A percentile compares a stretch with the other conserved stretches of the same genome.
Evolutionary conservation across 164 flowering plant genomes (phyloP).

Genomic region (Houttuynia cordata): DNA sequence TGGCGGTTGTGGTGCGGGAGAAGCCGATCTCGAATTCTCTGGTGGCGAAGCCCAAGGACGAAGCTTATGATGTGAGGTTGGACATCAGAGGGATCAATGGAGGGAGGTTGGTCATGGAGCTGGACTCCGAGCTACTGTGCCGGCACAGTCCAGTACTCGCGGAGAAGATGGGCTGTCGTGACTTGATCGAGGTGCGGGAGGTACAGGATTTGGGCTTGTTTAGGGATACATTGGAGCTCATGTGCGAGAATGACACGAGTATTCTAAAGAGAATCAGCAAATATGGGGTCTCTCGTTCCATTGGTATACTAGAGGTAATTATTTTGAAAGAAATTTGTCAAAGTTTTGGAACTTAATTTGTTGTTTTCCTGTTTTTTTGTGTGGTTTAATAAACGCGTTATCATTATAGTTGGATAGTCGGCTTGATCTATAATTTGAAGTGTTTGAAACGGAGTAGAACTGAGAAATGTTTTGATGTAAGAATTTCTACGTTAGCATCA

Average conservation of each 20-base stretch:
- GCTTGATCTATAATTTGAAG: no score
- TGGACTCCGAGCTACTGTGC: slow-evolving; percentile 50
- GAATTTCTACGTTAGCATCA: no score
- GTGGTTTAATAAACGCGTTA: no score
- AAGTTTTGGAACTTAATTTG: no score
- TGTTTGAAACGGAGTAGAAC: no score
- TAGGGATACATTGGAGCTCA: slow-evolving; percentile 70
- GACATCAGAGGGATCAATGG: slow-evolving; percentile 67
- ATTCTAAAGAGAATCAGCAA: slow-evolving; percentile 45
- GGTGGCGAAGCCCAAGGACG: slow-evolving; percentile 2
- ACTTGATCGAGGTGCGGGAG: slow-evolving; percentile 69
- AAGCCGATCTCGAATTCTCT: slow-evolving; percentile 4
- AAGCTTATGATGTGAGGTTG: slow-evolving; percentile 60
- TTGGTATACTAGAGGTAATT: slow-evolving; percentile 77
- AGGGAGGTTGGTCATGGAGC: slow-evolving; percentile 52
- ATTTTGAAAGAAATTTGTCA: no score
- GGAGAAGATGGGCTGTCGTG: slow-evolving; percentile 29
- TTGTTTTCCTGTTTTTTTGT: neutral
- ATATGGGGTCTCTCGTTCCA: slow-evolving; percentile 52
- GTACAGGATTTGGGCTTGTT: slow-evolving; percentile 59
- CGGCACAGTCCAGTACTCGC: slow-evolving; percentile 53
- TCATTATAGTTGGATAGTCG: no score
- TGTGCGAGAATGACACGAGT: slow-evolving; percentile 53
- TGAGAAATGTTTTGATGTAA: no score
- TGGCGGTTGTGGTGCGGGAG: neutral